Percentiles rank a stretch among this genome's conserved stretches.
phyloP scores from a whole-genome alignment of 2,329 filamentous ascomycete genomes.

The Pyrenochaeta sp. region DNA sequence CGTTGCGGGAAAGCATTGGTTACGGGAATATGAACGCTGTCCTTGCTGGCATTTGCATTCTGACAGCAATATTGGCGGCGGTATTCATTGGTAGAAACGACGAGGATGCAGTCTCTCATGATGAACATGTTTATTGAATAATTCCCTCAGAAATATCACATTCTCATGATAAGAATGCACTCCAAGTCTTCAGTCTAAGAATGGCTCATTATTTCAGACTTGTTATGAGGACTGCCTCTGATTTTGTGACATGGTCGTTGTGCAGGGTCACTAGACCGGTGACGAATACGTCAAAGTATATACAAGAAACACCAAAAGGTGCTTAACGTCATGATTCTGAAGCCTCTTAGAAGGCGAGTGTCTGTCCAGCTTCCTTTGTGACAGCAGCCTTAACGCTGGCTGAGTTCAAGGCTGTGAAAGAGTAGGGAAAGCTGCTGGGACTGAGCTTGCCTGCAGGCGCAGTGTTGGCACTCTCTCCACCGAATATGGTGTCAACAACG shows the following conservation, averaged over 20 bases:
- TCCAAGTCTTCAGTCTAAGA: neutral
- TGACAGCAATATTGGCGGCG: slow-evolving; percentile 56
- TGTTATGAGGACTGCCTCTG: neutral
- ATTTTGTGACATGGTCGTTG: no score
- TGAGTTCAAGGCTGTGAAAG: slow-evolving; percentile 61
- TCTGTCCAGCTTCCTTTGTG: slow-evolving; percentile 35
- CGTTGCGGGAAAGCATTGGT: slow-evolving; percentile 60
- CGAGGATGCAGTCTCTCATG: neutral
- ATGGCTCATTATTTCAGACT: no score
- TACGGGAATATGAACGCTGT: slow-evolving; percentile 68
- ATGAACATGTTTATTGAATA: neutral
- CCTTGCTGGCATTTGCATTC: slow-evolving; percentile 56
- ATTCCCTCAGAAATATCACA: neutral
- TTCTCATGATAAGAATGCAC: neutral
- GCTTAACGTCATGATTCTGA: no score
- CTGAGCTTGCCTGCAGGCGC: slow-evolving; percentile 61
- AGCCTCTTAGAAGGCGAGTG: slow-evolving; percentile 15
- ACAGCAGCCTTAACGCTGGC: slow-evolving; percentile 58
- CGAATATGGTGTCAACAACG: slow-evolving; percentile 54
- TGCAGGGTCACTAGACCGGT: neutral
- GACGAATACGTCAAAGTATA: neutral
- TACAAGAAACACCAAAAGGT: neutral
- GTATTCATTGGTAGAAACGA: slow-evolving; percentile 53
- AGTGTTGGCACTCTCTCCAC: slow-evolving; percentile 55
- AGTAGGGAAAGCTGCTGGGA: slow-evolving; percentile 57